Evolutionary conservation across 495 filamentous ascomycete species (phyloP), one percentile per base, ranked within the genome.

Genomic region (Hyphodiscus hymeniophilus): DNA sequence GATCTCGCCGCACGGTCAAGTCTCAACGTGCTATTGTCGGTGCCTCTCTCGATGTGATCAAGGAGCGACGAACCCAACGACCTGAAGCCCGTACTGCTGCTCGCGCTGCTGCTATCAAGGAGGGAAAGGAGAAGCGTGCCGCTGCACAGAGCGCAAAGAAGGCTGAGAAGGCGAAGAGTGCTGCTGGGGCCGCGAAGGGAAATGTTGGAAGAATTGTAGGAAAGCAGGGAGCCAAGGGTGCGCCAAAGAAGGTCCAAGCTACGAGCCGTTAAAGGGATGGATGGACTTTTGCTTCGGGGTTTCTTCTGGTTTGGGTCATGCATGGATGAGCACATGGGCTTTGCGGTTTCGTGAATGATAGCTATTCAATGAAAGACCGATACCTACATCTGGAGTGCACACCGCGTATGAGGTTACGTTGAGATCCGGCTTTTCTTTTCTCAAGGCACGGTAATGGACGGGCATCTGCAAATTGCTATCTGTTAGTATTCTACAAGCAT

Each of bases 21-120:
- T 72, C 83, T 68, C 92, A 99, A 80, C 90, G 92, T 76, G 89
- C 86, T 65, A 94, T 99, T 77, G 92, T 97, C 65, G 92, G 92
- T 79, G 90, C 90, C 60, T 94, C 90, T 58, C 89, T 99, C 70
- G 94, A 99, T 61, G 85, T 95, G 60, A 97, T 99, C 81, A 99
- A 97, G 81, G 92, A 99, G 82, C 88, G 88, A 73, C 91, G 92
- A 64, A 69, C 77, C 52, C 75, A 82, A 76, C 87, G 94, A 59
- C 92, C 92, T 54, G 92, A 97, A 75, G 92, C 87, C 67, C 91
- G 92, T 65, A 76, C 78, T 60, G 92, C 94, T 62, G 90, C 89
- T 63, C 92, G 92, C 69, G 73, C 78, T 53, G 75, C 82, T 61
- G 94, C 94, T 69, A 92, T 96, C 76, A 87, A 85, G 73, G 87